phyloP scores from a whole-genome alignment of 192 early-diverging fungal genomes.

The Phlyctochytrium bullatum region DNA sequence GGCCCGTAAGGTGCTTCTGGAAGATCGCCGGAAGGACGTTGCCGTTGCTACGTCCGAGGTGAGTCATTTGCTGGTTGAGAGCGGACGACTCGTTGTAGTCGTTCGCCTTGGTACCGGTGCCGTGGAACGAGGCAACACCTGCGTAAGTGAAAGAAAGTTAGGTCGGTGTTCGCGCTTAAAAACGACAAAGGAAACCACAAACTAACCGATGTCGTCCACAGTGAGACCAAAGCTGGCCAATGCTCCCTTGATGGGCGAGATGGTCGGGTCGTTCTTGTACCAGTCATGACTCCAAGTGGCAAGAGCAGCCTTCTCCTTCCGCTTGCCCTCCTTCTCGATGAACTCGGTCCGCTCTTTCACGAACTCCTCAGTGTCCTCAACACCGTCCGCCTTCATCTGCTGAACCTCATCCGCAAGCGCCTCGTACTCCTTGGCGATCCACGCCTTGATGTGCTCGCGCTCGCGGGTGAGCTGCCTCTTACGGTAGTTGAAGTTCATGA shows the following conservation, averaged over 20 bases:
- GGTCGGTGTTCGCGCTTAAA: background rate
- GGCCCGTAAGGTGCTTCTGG: constrained; percentile 94
- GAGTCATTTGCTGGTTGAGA: constrained; percentile 77
- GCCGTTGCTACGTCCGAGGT: constrained; percentile 83
- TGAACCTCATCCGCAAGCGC: constrained; percentile 65
- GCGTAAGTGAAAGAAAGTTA: background rate
- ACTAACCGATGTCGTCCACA: constrained; percentile 78
- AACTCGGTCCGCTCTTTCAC: constrained; percentile 51
- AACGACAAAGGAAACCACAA: background rate
- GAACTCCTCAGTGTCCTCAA: constrained; percentile 40
- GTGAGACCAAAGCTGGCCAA: constrained; percentile 85
- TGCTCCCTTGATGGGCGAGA: constrained; percentile 83
- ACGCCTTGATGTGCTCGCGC: constrained; percentile 72
- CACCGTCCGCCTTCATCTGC: constrained; percentile 42
- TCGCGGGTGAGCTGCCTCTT: constrained; percentile 69
- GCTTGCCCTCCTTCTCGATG: constrained; percentile 46
- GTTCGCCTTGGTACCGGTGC: constrained; percentile 91
- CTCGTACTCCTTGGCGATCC: constrained; percentile 76
- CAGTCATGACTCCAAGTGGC: constrained; percentile 79
- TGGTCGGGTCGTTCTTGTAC: constrained; percentile 66
- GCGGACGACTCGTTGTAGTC: constrained; percentile 92
- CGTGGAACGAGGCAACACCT: constrained; percentile 91
- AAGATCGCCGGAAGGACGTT: constrained; percentile 75
- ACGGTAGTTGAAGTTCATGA: constrained; percentile 83
- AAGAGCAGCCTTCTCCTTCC: constrained; percentile 72